A percentile compares a stretch with the other conserved stretches of the same genome.
These are phyloP conservation scores for Prillingera fragicola DNA, from an alignment of 1,284 basidiomycete genomes.

Conservation along the genomic window DNA sequence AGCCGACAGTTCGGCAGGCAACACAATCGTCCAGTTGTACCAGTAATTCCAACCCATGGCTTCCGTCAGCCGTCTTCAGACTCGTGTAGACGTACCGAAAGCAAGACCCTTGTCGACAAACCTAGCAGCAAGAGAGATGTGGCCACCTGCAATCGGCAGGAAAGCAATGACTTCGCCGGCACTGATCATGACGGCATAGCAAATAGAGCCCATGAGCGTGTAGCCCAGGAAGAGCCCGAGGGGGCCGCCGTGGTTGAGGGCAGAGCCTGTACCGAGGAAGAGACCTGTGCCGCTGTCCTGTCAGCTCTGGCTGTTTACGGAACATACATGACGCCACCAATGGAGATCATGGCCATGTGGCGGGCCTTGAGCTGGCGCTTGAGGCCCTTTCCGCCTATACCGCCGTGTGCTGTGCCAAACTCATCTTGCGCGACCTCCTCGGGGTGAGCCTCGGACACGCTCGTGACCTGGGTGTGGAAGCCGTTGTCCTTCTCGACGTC, in stretches of 20 bases:
- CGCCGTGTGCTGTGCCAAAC: no score
- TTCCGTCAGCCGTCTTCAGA: slow-evolving; percentile 60
- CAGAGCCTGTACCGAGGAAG: slow-evolving; percentile 4
- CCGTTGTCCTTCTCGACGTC: no score
- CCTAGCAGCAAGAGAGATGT: slow-evolving; percentile 65
- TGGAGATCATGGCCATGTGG: slow-evolving; percentile 30
- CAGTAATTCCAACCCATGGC: slow-evolving; percentile 82
- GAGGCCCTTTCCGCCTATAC: no score
- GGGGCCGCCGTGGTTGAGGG: slow-evolving; percentile 43
- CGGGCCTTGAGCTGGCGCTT: slow-evolving; percentile 21
- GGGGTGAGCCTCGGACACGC: no score
- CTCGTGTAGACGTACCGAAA: slow-evolving; percentile 68
- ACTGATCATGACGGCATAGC: slow-evolving; percentile 45
- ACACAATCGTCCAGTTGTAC: slow-evolving; percentile 62
- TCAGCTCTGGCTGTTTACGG: neutral
- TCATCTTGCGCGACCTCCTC: no score
- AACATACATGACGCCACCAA: slow-evolving; percentile 23
- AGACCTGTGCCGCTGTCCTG: neutral
- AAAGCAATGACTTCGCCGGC: slow-evolving; percentile 49
- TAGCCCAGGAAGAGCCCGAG: slow-evolving; percentile 14
- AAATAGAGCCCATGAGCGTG: slow-evolving; percentile 39
- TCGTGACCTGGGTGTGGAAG: no score
- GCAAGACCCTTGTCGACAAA: slow-evolving; percentile 55
- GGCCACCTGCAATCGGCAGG: slow-evolving; percentile 57
- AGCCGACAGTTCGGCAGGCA: slow-evolving; percentile 73